Conservation (phyloP, 768 basidiomycete genomes). For the Strobilomyces confusus region DNA sequence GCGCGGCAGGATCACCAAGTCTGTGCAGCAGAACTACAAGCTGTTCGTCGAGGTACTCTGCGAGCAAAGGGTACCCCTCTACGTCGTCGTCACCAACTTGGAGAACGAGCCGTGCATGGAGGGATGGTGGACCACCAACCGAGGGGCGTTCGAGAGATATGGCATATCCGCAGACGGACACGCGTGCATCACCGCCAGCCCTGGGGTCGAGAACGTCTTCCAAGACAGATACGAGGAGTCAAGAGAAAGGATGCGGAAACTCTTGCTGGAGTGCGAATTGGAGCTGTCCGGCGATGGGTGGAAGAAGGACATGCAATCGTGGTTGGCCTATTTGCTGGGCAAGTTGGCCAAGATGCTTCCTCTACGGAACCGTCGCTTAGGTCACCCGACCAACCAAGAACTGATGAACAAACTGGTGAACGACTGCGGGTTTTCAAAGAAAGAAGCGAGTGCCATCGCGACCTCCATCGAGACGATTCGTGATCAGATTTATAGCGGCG, state of each 20-base stretch:
- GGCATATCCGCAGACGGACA: conserved; percentile 31
- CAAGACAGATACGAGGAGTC: conserved; percentile 31
- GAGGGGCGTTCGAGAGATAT: conserved; percentile 25
- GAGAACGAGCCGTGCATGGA: conserved; percentile 35
- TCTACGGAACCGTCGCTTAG: neutral
- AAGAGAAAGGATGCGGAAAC: conserved; percentile 16
- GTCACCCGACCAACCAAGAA: conserved; percentile 4
- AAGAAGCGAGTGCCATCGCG: conserved; percentile 18
- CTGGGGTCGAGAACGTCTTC: conserved; percentile 22
- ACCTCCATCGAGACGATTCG: conserved; percentile 12
- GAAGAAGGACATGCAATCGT: conserved; percentile 15
- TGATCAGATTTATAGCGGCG: neutral
- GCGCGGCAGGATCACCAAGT: conserved; percentile 36
- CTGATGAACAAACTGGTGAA: conserved; percentile 10
- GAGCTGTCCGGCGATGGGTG: conserved; percentile 5
- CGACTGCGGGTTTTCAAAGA: conserved; percentile 17
- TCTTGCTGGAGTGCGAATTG: conserved; percentile 10
- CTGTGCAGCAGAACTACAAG: conserved; percentile 36
- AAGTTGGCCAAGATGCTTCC: conserved; percentile 20
- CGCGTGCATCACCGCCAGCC: conserved; percentile 39
- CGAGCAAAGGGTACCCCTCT: conserved; percentile 33
- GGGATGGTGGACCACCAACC: conserved; percentile 38
- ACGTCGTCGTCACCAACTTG: conserved; percentile 37
- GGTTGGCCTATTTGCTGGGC: conserved; percentile 19
- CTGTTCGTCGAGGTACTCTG: conserved; percentile 40